These are phyloP conservation scores for Ophiostoma sp. DNA, from an alignment of 2,329 filamentous ascomycete species.

Conservation along the genomic window DNA sequence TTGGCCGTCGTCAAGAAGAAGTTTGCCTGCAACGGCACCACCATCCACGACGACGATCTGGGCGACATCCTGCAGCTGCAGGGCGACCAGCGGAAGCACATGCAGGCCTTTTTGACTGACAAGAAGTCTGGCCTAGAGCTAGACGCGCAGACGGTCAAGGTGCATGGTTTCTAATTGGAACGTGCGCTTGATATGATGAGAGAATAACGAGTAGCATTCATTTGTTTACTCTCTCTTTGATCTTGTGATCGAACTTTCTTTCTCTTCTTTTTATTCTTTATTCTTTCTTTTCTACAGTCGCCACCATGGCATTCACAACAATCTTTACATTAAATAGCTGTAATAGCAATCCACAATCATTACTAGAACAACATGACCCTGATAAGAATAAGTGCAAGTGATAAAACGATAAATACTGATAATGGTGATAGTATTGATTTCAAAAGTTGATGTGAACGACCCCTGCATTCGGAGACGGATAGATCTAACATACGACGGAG, in stretches of 20 bases:
- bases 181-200: neutral
- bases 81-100: conserved; percentile 98
- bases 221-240: neutral
- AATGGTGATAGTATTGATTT: neutral
- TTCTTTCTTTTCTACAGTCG: neutral
- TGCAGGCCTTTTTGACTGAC: conserved; percentile 94
- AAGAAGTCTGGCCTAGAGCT: conserved; percentile 93
- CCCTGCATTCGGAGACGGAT: neutral
- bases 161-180: conserved; percentile 64
- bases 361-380: neutral
- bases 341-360: neutral
- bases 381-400: neutral
- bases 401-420: neutral
- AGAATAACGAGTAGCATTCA: neutral
- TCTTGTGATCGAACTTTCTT: neutral
- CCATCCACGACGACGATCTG: conserved; percentile 94
- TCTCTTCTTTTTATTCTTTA: neutral
- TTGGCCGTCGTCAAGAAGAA: conserved; percentile 99
- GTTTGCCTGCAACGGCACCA: conserved; percentile 91
- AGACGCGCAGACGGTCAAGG: conserved; percentile 95
- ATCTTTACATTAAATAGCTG: neutral
- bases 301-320: conserved; percentile 3
- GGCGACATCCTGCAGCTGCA: conserved; percentile 89
- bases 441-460: neutral
- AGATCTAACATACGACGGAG: neutral